Base-by-base conservation (phyloP, 1,139 yeast genomes). In the Saccharomyces hybrid region DNA sequence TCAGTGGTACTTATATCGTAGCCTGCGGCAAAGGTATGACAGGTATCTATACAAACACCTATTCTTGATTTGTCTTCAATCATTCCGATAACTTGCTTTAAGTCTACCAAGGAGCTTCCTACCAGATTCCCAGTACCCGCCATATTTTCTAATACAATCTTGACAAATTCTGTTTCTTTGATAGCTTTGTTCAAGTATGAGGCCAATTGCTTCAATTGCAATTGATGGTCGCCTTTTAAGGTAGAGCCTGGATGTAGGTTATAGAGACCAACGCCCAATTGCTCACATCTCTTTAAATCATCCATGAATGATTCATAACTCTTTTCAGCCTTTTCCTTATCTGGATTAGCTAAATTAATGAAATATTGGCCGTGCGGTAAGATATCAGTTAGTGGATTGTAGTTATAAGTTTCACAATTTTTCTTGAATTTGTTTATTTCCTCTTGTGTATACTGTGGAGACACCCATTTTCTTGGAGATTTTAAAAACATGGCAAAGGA, bases 161-260 rank as follows among this genome's bases (percentile, higher is more conserved):
- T 89, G 34, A 93, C 98, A 66, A 83, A 85, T 4, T 72, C 64
- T 0, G 99, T 93, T 55, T 82, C 83, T 31, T 73, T 71, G 49
- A 88, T 85, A 5, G 96, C 97, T 47, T 73, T 76, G 69, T 95
- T 93, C 61, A 93, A 84, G 59, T 87, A 86, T 16, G 76, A 76
- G 0, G 98, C 97, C 59, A 93, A 75, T 55, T 82, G 80, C 52
- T 72, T 72, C 51, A 91, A 72, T 0, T 95, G 88, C 29, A 75
- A 79, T 3, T 71, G 66, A 65, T 85, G 89, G 65, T 86, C 88
- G 1, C 86, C 81, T 53, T 84, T 88, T 53, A 93, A 74, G 42
- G 90, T 81, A 0, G 97, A 88, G 0, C 99, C 99, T 0, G 99
- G 99, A 66, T 93, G 99, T 70, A 95, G 83, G 69, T 93, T 93